phyloP scores from a whole-genome alignment of 2,329 filamentous ascomycete species.

The Zymoseptoria passerinii region DNA sequence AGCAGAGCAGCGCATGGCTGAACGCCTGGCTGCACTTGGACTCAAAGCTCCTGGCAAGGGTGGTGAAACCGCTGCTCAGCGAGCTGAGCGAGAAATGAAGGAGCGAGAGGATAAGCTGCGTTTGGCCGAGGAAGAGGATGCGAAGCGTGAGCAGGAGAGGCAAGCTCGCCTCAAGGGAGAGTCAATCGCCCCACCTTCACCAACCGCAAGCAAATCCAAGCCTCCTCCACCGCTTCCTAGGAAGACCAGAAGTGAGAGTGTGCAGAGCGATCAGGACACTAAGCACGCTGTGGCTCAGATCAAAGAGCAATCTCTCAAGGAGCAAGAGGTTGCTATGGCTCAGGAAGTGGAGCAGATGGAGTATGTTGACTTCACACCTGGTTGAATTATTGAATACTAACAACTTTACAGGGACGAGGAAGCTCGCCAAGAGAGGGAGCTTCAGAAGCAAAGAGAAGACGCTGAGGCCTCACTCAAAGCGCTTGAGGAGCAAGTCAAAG shows the following conservation, averaged over 20 bases:
- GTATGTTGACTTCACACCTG: too few relatives aligned
- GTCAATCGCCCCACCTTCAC: constrained; percentile 52
- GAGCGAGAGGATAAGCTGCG: constrained; percentile 81
- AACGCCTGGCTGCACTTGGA: constrained; percentile 84
- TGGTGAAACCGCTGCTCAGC: constrained; percentile 73
- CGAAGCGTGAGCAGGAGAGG: constrained; percentile 76
- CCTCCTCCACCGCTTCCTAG: constrained; percentile 55
- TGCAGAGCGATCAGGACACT: constrained; percentile 47
- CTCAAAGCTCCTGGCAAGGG: constrained; percentile 71
- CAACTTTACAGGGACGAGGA: constrained; percentile 56
- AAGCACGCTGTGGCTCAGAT: constrained; percentile 52
- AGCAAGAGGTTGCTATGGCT: constrained; percentile 69
- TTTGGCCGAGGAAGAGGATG: constrained; percentile 90
- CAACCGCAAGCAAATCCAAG: constrained; percentile 35
- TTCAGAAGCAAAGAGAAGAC: constrained; percentile 70
- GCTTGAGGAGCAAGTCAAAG: constrained; percentile 85
- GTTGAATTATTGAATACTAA: too few relatives aligned
- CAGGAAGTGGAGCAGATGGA: constrained; percentile 67
- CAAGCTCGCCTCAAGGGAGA: constrained; percentile 77
- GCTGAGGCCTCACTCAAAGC: constrained; percentile 76
- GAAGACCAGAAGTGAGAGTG: constrained; percentile 53
- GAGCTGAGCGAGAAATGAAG: constrained; percentile 76
- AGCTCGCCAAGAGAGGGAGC: constrained; percentile 67
- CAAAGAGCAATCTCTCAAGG: constrained; percentile 48
- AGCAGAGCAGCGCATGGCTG: constrained; percentile 93